Evolutionary conservation across 1,139 yeast genomes (phyloP), one percentile per base, ranked within the genome.

Genomic region (Magnusiomyces magnusii): DNA sequence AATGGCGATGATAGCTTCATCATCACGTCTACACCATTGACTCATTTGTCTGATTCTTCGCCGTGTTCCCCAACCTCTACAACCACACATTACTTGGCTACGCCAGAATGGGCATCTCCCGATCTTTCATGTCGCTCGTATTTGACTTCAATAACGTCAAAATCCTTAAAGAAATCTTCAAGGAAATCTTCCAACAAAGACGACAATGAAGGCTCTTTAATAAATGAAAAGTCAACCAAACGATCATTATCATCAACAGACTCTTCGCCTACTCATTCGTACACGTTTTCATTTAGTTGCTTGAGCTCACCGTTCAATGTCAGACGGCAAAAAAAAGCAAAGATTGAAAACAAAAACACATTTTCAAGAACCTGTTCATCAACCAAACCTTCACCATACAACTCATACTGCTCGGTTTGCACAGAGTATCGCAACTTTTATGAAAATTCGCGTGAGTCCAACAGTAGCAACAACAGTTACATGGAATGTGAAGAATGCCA

Each of bases 81-180:
- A 3, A 44, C 49, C 7, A 57, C 60, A 31, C 53, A 51, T 15
- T 57, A 57, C 23, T 57, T 57, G 36, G 68, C 68, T n/a, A 65
- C 60, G 9, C 68, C 68, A 1, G 68, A 66, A 53, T 65, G 68
- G 68, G 67, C 67, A n/a, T 56, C 67, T 21, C 66, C 67, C 13
- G 64, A 57, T 34, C 55, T 57, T 28, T 62, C 68, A 47, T 63
- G 66, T 59, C 61, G 63, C 52, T 52, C 62, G 2, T 66, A 66
- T 53, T 51, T 66, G 57, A 62, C 60, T 53, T 63, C 19, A n/a
- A 9, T 39, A n/a, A 39, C 44, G 3, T n/a, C n/a, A n/a, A n/a
- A n/a, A n/a, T n/a, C n/a, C n/a, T n/a, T n/a, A n/a, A n/a, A n/a
- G n/a, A n/a, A n/a, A n/a, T 39, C 44, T 10, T 39, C 44, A n/a